Evolutionary conservation across 495 filamentous ascomycete species (phyloP), one percentile per base, ranked within the genome.

Genomic region (Poronia punctata): DNA sequence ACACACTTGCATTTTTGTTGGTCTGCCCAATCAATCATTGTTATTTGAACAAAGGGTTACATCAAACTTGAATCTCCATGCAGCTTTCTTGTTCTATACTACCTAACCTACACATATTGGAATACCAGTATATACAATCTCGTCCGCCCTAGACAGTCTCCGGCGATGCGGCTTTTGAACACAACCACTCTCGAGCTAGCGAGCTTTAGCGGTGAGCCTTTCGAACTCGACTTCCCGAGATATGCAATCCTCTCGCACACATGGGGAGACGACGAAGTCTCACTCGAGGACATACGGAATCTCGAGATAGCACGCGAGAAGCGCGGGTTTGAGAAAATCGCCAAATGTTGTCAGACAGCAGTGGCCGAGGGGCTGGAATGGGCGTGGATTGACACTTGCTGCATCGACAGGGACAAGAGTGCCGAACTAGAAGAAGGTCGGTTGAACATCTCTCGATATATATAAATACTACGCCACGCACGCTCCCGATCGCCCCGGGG

Each of bases 341-440:
- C 5, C 5, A 37, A 30, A 22, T 43, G 43, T 5, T 52, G 44
- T 31, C 23, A 46, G 12, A 21, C 19, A 31, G 43, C 40, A 3
- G 25, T 31, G 17, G 14, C 11, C 4, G 39, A 54, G 41, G 46
- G 43, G 7, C 32, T 53, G 21, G 12, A 30, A 1, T 56, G 55
- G 37, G 43, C 35, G n/a, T 59, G 53, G 55, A 39, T 56, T 10
- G 55, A 59, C 33, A 56, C 53, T 17, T 56, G 49, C 28, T 59
- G 55, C 38, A 59, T 56, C 40, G 31, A 59, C 24, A 56, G 54
- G 21, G 35, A 21, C 11, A 50, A 46, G 35, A 51, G 45, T 16
- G 36, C 53, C 17, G 55, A 59, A 31, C 43, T 56, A 9, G 35
- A 24, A 11, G 52, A 57, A 34, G 54, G 48, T 36, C 4, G 20